A percentile compares a stretch with the other conserved stretches of the same genome.
phyloP scores from a whole-genome alignment of 2,329 filamentous ascomycete genomes.

The Paramyrothecium sp. region DNA sequence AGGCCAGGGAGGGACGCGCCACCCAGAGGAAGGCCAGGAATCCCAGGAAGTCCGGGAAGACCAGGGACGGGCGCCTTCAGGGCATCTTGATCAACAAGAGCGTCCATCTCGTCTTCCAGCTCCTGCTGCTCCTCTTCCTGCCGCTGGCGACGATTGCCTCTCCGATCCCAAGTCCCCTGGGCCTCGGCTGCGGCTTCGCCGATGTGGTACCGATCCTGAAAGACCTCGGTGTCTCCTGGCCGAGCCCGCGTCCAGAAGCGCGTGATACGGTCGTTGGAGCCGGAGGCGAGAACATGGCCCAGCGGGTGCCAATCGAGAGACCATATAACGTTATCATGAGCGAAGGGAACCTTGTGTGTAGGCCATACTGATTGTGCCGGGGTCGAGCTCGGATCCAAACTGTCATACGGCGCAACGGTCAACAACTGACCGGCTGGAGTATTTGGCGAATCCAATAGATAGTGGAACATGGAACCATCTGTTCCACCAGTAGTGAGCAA shows the following conservation, averaged over 20 bases:
- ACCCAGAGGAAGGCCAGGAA: conserved; percentile 57
- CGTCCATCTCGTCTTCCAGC: conserved; percentile 88
- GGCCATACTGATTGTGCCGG: conserved; percentile 90
- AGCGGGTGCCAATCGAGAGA: conserved; percentile 97
- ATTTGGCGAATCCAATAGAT: conserved; percentile 94
- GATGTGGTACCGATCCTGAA: conserved; percentile 93
- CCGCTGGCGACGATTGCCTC: conserved; percentile 72
- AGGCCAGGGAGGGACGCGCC: conserved; percentile 36
- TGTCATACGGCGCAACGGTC: conserved; percentile 81
- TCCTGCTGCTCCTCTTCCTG: conserved; percentile 95
- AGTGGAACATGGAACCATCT: conserved; percentile 88
- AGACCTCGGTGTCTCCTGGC: conserved; percentile 80
- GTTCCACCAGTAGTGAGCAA: conserved; percentile 87
- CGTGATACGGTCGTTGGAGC: conserved; percentile 94
- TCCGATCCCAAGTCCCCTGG: conserved; percentile 89
- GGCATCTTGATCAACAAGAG: conserved; percentile 86
- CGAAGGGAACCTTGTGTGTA: conserved; percentile 80
- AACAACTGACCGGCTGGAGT: conserved; percentile 70
- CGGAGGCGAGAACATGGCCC: conserved; percentile 91
- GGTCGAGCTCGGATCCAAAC: conserved; percentile 73
- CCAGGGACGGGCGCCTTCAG: conserved; percentile 38
- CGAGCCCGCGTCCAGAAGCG: conserved; percentile 93
- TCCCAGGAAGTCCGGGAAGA: conserved; percentile 35
- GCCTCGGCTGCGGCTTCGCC: conserved; percentile 91
- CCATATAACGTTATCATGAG: conserved; percentile 96